These are phyloP conservation scores for Naganishia kalamii DNA, from an alignment of 768 basidiomycete genomes.

Conservation along the genomic window DNA sequence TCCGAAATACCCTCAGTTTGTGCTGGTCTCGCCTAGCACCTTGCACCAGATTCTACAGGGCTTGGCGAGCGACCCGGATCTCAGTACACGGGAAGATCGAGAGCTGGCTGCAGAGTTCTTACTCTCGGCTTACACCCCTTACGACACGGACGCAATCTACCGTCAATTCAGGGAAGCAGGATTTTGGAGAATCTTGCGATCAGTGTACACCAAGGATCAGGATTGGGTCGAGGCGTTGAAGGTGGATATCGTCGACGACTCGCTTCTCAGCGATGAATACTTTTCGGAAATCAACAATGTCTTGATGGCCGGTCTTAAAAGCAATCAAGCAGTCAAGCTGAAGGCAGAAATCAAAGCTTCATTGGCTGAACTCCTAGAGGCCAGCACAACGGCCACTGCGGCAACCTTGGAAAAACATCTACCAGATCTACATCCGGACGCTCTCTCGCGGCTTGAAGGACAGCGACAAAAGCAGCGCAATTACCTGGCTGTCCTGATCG, in stretches of 20 bases:
- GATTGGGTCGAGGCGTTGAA: conserved; percentile 68
- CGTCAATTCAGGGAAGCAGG: conserved; percentile 70
- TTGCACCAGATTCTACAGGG: conserved; percentile 70
- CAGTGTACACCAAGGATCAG: conserved; percentile 67
- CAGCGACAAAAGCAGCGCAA: conserved; percentile 58
- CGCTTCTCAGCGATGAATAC: conserved; percentile 53
- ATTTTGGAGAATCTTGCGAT: conserved; percentile 83
- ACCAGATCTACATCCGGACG: conserved; percentile 62
- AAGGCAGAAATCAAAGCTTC: conserved; percentile 54
- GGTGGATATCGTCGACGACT: conserved; percentile 69
- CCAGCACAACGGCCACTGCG: conserved; percentile 63
- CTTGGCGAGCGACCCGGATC: conserved; percentile 68
- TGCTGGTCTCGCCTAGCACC: conserved; percentile 58
- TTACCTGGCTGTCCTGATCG: conserved; percentile 71
- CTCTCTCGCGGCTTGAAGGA: conserved; percentile 54
- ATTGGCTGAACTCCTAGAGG: conserved; percentile 60
- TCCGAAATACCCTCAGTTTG: conserved; percentile 87
- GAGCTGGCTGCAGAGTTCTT: conserved; percentile 92
- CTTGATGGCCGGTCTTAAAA: conserved; percentile 48
- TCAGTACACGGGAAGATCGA: conserved; percentile 79
- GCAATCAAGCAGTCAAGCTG: conserved; percentile 57
- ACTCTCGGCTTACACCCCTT: conserved; percentile 81
- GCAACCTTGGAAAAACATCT: conserved; percentile 62
- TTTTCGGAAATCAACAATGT: conserved; percentile 54
- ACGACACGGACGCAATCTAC: conserved; percentile 63